Conservation (phyloP, 2,329 filamentous ascomycete genomes). For the Sclerotiophoma versabilis region DNA sequence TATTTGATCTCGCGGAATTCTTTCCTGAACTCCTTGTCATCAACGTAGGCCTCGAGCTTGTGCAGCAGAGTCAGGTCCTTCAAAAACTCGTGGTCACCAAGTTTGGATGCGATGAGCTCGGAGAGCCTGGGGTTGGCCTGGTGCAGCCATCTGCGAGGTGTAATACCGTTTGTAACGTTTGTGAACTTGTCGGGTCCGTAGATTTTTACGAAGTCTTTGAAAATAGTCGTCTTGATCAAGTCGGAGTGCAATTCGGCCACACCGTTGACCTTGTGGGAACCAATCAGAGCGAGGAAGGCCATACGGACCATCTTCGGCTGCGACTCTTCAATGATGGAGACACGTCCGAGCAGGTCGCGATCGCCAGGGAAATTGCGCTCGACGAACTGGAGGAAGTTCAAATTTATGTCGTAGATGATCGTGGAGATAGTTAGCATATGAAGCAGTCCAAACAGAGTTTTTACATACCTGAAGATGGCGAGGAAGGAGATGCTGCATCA, state of each 20-base stretch:
- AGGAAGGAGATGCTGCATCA: slow-evolving; percentile 91
- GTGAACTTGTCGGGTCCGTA: slow-evolving; percentile 98
- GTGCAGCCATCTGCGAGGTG: slow-evolving; percentile 93
- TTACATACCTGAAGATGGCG: slow-evolving; percentile 75
- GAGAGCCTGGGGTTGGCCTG: slow-evolving; percentile 95
- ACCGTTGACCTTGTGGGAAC: slow-evolving; percentile 98
- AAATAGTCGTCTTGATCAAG: slow-evolving; percentile 98
- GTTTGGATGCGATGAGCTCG: slow-evolving; percentile 88
- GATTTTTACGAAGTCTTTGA: slow-evolving; percentile 96
- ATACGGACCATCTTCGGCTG: slow-evolving; percentile 98
- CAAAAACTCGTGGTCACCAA: slow-evolving; percentile 82
- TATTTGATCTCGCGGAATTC: slow-evolving; percentile 98
- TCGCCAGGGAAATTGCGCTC: slow-evolving; percentile 92
- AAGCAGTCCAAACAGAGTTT: not conserved
- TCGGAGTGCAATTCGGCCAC: slow-evolving; percentile 98
- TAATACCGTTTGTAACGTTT: slow-evolving; percentile 98
- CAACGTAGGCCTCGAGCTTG: slow-evolving; percentile 81
- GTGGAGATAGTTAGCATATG: slow-evolving; percentile 14
- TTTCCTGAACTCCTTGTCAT: slow-evolving; percentile 89
- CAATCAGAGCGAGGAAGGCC: slow-evolving; percentile 93
- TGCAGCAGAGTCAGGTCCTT: slow-evolving; percentile 88
- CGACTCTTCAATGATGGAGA: slow-evolving; percentile 98
- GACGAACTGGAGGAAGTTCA: slow-evolving; percentile 88
- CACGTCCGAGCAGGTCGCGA: slow-evolving; percentile 79
- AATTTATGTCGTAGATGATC: slow-evolving; percentile 98